Base-by-base conservation (phyloP, 176 grass and related monocot species). In the Carex kokanica region DNA sequence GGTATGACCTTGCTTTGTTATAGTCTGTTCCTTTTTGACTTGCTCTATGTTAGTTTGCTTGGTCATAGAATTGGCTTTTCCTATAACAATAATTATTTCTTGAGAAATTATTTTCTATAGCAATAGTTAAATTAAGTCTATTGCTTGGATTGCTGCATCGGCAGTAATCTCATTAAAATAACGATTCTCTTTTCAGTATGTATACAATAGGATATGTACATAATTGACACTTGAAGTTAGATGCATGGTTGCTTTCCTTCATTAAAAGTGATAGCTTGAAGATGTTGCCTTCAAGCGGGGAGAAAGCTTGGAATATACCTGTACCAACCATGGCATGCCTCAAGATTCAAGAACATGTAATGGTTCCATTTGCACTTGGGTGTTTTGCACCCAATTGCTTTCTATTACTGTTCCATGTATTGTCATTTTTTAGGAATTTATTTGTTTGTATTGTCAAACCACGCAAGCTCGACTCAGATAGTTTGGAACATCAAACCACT, bases 251-350 rank as follows among this genome's bases (percentile, higher is more conserved):
- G 61, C 80, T 82, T 82, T 82, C 80, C 40, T 68, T 67, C 14
- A 11, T 82, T 64, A 29, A 67, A 82, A 82, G 80, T 82, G 32
- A 82, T 65, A 53, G 21, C 80, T 82, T 82, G 21, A 52, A 82
- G 80, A 64, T 82, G 80, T 67, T 82, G 14, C 20, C 80, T 82
- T 82, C 61, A 66, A 82, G 61, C 3, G 10, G 61, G 80, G 80
- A 82, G 60, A 82, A 82, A 65, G 38, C 45, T 23, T 54, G 47
- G 80, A 65, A 82, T 82, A 82, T 82, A 25, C 80, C 60, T 82
- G 40, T 51, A 82, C 80, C 80, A 81, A 61, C 18, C 78, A 41
- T 81, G n/a, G 17, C 49, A 52, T 55, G 23, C 23, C 21, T 54
- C 25, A 78, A 31, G 34, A 78, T 51, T 54, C 25, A 78, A 31